Percentiles rank a stretch among this genome's conserved stretches.
Evolutionary conservation across 2,329 filamentous ascomycete species (phyloP).

Genomic region (Xenoacremonium recifei): DNA sequence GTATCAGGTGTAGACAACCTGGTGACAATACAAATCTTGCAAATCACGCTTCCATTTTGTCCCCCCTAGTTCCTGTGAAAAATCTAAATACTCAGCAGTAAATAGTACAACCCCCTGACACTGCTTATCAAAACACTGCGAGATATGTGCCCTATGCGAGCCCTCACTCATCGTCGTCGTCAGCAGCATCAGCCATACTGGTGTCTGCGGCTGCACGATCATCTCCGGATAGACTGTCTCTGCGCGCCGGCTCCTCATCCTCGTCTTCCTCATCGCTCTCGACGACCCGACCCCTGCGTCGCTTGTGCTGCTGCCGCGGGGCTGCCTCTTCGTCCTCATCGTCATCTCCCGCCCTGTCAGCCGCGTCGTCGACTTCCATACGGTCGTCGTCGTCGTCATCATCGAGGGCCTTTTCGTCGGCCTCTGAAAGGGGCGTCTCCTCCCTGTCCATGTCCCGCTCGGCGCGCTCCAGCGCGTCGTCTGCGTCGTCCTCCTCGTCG

Average conservation of each 20-base stretch:
- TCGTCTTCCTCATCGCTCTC: slow-evolving; percentile 55
- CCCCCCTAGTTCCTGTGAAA: slow-evolving; percentile 9
- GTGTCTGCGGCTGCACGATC: slow-evolving; percentile 31
- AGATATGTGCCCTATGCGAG: slow-evolving; percentile 1
- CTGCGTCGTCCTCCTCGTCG: slow-evolving; percentile 52
- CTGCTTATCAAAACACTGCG: too few relatives aligned
- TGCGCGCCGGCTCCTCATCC: slow-evolving; percentile 13
- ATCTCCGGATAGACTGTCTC: slow-evolving; percentile 22
- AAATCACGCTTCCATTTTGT: slow-evolving; percentile 23
- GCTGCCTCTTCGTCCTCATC: slow-evolving; percentile 51
- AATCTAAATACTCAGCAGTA: slow-evolving; percentile 19
- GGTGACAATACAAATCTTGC: slow-evolving; percentile 1
- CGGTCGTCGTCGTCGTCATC: slow-evolving; percentile 45
- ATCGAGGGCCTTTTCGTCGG: slow-evolving; percentile 33
- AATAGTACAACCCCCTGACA: slow-evolving; percentile 3
- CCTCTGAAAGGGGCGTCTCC: slow-evolving; percentile 35
- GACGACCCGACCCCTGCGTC: slow-evolving; percentile 51
- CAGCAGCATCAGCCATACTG: slow-evolving; percentile 39
- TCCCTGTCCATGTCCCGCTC: slow-evolving; percentile 40
- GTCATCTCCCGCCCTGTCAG: slow-evolving; percentile 36
- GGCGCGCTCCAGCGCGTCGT: slow-evolving; percentile 44
- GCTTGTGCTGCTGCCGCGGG: slow-evolving; percentile 42
- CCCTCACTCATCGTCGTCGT: slow-evolving; percentile 30
- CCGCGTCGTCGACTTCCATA: slow-evolving; percentile 53
- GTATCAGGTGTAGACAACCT: background rate